A percentile compares a stretch with the other conserved stretches of the same genome.
phyloP scores from a whole-genome alignment of 2,329 filamentous ascomycete genomes.

The Microdochium nivale region DNA sequence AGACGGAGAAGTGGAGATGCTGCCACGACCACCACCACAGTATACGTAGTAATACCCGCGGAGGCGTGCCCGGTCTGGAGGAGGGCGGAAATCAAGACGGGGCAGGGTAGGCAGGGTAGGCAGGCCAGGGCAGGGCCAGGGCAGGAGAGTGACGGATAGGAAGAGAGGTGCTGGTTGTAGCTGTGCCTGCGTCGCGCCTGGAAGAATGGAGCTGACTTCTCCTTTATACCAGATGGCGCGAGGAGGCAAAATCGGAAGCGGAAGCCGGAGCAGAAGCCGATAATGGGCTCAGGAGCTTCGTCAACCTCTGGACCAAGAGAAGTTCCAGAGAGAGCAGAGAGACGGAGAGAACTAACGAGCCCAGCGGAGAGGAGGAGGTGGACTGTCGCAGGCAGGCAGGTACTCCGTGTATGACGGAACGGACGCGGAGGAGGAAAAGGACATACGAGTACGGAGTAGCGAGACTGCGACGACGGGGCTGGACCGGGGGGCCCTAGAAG shows the following conservation, averaged over 20 bases:
- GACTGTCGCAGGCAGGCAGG: too few species aligned
- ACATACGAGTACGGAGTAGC: not conserved
- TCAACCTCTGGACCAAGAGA: too few species aligned
- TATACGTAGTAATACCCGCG: not conserved
- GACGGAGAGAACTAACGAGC: too few species aligned
- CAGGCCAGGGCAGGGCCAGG: not conserved
- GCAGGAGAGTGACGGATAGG: not conserved
- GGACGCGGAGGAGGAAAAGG: not conserved
- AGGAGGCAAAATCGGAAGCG: too few species aligned
- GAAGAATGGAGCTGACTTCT: too few species aligned
- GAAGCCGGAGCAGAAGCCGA: too few species aligned
- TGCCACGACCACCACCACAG: not conserved
- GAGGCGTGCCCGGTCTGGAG: not conserved
- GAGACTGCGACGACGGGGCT: not conserved
- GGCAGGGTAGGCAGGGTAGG: not conserved
- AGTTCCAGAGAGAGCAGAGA: too few species aligned
- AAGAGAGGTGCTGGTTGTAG: not conserved
- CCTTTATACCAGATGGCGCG: too few species aligned
- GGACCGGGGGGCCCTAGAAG: slow-evolving; percentile 14
- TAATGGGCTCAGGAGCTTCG: too few species aligned
- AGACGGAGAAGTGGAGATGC: not conserved
- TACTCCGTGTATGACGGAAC: too few species aligned
- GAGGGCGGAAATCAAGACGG: too few species aligned
- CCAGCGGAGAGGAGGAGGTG: too few species aligned
- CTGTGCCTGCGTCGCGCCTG: not conserved